Evolutionary conservation across 1,139 yeast species (phyloP).

Genomic region (Groenewaldozyma sp.): DNA sequence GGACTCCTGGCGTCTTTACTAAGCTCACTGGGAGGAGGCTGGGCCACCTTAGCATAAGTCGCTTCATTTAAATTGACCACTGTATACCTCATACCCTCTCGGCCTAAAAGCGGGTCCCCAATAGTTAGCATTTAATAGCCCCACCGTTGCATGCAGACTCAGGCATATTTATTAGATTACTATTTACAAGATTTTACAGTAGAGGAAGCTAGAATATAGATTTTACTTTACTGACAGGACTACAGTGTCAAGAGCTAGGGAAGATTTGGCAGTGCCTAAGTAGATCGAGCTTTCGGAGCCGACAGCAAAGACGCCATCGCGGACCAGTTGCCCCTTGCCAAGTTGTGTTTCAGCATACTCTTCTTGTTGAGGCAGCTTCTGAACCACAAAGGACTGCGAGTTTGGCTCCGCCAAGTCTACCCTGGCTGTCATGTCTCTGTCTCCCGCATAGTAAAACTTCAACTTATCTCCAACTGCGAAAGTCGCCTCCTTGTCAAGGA

Average conservation of each 20-base stretch:
- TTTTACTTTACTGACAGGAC: conserved; percentile 3
- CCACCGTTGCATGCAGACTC: too few relatives aligned
- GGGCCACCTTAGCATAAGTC: conserved; percentile 16
- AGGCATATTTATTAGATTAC: too few relatives aligned
- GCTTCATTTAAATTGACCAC: too few relatives aligned
- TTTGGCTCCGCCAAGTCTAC: too few relatives aligned
- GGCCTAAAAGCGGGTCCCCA: too few relatives aligned
- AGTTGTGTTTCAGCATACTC: too few relatives aligned
- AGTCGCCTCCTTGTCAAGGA: conserved; percentile 47
- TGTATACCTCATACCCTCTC: too few relatives aligned
- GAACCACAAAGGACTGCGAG: too few relatives aligned
- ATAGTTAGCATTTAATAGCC: too few relatives aligned
- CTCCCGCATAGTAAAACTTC: conserved; percentile 36
- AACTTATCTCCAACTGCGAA: conserved; percentile 38
- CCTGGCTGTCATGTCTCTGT: conserved; percentile 11
- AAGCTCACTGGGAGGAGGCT: conserved; percentile 17
- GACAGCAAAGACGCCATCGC: conserved; percentile 3
- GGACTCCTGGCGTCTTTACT: conserved; percentile 10
- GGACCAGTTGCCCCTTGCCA: not conserved
- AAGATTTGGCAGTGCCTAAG: conserved; percentile 24
- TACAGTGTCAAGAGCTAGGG: conserved; percentile 25
- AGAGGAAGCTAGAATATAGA: too few relatives aligned
- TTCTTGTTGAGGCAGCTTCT: too few relatives aligned
- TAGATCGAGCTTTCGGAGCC: conserved; percentile 30
- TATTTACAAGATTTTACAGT: too few relatives aligned